Conservation (phyloP, 805 yeast genomes). For the Tanozyma kutaoensis region DNA sequence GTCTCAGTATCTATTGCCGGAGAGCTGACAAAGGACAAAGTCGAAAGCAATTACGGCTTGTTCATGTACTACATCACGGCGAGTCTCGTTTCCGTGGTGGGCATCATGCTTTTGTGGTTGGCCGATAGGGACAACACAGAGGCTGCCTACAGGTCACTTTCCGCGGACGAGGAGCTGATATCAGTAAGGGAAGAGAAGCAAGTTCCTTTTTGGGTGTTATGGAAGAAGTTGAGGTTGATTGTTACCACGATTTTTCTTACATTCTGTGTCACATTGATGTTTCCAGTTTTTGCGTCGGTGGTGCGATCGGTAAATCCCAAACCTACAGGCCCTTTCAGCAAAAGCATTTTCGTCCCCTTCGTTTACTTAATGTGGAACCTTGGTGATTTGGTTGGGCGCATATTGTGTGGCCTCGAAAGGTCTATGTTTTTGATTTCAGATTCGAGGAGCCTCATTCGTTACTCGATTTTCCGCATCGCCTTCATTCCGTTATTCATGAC, state of each 20-base stretch:
- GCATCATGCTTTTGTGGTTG: slow-evolving; percentile 26
- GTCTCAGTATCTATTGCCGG: slow-evolving; percentile 34
- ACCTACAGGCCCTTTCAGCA: no score
- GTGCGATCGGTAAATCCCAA: slow-evolving; percentile 39
- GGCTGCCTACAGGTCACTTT: slow-evolving; percentile 9
- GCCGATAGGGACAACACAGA: slow-evolving; percentile 14
- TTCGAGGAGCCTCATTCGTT: slow-evolving; percentile 33
- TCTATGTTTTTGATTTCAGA: slow-evolving; percentile 20
- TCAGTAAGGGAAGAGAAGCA: no score
- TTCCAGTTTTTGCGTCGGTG: slow-evolving; percentile 82
- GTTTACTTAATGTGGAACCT: slow-evolving; percentile 78
- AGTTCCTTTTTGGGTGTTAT: slow-evolving; percentile 48
- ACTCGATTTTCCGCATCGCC: slow-evolving; percentile 39
- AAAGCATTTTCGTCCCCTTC: slow-evolving; percentile 49
- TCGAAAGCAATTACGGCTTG: slow-evolving; percentile 24
- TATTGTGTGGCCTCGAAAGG: slow-evolving; percentile 44
- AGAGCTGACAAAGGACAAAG: no score
- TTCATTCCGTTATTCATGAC: slow-evolving; percentile 64
- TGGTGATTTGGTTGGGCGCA: slow-evolving; percentile 77
- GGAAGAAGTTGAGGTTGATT: slow-evolving; percentile 49
- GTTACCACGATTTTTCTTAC: slow-evolving; percentile 61
- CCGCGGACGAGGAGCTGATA: no score
- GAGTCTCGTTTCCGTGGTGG: slow-evolving; percentile 28
- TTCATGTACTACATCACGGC: slow-evolving; percentile 38
- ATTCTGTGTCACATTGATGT: slow-evolving; percentile 61